Conservation (phyloP, 176 grass and related monocot genomes). For the Echinochloa phyllopogon region DNA sequence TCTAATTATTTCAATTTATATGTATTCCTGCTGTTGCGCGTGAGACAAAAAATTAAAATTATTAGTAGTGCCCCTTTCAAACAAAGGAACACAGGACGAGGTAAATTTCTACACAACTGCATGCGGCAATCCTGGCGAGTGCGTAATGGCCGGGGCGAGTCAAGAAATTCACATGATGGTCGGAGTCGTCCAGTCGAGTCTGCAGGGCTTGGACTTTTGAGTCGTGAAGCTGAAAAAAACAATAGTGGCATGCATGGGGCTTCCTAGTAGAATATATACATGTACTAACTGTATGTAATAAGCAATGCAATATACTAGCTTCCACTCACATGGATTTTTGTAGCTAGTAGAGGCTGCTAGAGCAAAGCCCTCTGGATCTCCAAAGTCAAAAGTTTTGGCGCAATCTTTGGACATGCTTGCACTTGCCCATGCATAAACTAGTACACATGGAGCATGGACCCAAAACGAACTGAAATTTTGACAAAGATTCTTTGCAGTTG, state of each 20-base stretch:
- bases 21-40: not conserved
- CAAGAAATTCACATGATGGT: conserved; percentile 2
- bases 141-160: not conserved
- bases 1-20: too few relatives aligned
- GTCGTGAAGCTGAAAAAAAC: not conserved
- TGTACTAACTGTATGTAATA: not conserved
- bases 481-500: conserved; percentile 28
- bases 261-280: not conserved
- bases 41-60: not conserved
- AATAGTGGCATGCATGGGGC: not conserved
- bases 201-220: conserved; percentile 18
- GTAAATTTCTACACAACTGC: not conserved
- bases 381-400: conserved; percentile 32
- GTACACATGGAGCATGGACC: not conserved
- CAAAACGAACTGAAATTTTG: conserved; percentile 6
- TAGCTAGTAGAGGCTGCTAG: not conserved
- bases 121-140: not conserved
- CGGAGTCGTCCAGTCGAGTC: not conserved
- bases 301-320: not conserved
- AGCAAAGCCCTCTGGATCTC: not conserved
- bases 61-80: not conserved
- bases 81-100: not conserved
- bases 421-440: not conserved
- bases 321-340: conserved; percentile 2
- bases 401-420: not conserved